These are phyloP conservation scores for Aspergillus japonicus DNA, from an alignment of 2,329 filamentous ascomycete species.

Conservation along the genomic window DNA sequence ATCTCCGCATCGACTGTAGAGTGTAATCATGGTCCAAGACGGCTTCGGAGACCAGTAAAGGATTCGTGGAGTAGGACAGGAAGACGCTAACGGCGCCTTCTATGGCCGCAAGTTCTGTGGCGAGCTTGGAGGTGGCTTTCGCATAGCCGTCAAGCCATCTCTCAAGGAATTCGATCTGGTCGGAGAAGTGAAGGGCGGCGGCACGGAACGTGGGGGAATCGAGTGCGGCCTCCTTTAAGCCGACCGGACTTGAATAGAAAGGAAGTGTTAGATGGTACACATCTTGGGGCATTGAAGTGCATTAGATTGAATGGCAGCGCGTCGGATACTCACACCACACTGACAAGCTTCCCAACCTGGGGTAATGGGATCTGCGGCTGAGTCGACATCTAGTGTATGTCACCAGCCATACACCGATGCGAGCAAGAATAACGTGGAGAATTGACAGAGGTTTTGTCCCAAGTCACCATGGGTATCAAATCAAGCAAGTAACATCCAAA, in stretches of 20 bases:
- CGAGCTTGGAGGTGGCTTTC: slow-evolving; percentile 61
- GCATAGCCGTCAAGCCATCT: slow-evolving; percentile 81
- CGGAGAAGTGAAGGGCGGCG: slow-evolving; percentile 78
- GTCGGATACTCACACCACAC: slow-evolving; percentile 42
- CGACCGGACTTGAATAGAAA: slow-evolving; percentile 62
- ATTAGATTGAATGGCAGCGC: not conserved
- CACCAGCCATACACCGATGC: slow-evolving; percentile 35
- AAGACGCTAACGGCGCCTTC: slow-evolving; percentile 78
- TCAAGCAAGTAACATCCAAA: slow-evolving; percentile 10
- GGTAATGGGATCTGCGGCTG: slow-evolving; percentile 38
- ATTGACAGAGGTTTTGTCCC: slow-evolving; percentile 7
- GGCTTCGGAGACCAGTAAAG: slow-evolving; percentile 72
- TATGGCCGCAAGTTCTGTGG: slow-evolving; percentile 66
- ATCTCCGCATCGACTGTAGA: slow-evolving; percentile 77
- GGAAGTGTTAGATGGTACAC: slow-evolving; percentile 13
- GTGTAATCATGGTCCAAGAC: slow-evolving; percentile 95
- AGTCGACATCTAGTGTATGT: slow-evolving; percentile 43
- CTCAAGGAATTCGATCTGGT: slow-evolving; percentile 88
- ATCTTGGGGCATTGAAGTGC: not conserved
- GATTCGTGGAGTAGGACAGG: slow-evolving; percentile 72
- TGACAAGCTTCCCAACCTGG: slow-evolving; percentile 47
- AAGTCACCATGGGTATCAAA: slow-evolving; percentile 4
- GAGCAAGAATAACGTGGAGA: slow-evolving; percentile 13
- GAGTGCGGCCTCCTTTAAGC: slow-evolving; percentile 89
- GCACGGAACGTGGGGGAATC: slow-evolving; percentile 96